A percentile compares a stretch with the other conserved stretches of the same genome.
Evolutionary conservation across 352 stramenopile genomes (phyloP).

Genomic region (Phytophthora megakarya): DNA sequence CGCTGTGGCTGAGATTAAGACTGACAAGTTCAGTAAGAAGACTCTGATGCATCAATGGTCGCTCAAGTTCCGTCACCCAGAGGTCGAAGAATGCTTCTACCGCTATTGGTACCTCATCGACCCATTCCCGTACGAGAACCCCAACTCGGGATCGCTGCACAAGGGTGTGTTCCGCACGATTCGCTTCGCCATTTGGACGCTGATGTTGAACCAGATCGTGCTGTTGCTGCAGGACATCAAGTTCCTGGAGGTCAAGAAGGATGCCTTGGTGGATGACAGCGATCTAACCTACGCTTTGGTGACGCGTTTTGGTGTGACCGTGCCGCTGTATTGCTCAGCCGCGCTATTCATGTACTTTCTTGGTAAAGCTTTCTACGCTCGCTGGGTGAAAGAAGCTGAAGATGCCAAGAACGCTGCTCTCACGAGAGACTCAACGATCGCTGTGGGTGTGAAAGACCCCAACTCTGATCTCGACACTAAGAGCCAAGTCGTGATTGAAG

Average conservation of each 20-base stretch:
- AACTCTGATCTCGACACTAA: conserved; percentile 16
- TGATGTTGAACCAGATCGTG: conserved; percentile 76
- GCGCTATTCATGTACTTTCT: conserved; percentile 82
- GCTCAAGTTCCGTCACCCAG: conserved; percentile 71
- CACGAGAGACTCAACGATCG: conserved; percentile 38
- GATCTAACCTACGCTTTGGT: conserved; percentile 69
- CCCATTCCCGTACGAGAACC: conserved; percentile 83
- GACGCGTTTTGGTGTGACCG: conserved; percentile 70
- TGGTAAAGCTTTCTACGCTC: conserved; percentile 72
- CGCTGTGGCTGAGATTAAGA: conserved; percentile 59
- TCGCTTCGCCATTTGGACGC: conserved; percentile 71
- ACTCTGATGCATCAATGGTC: conserved; percentile 69
- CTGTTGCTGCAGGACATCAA: conserved; percentile 81
- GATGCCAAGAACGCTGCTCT: conserved; percentile 66
- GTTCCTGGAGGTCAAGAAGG: conserved; percentile 69
- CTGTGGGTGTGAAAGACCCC: conserved; percentile 31
- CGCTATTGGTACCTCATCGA: conserved; percentile 89
- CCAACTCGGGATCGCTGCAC: conserved; percentile 76
- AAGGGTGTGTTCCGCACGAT: conserved; percentile 75
- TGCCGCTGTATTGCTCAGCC: conserved; percentile 71
- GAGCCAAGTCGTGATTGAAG: conserved; percentile 17
- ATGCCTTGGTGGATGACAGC: conserved; percentile 48
- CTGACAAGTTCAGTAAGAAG: conserved; percentile 76
- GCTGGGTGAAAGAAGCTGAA: conserved; percentile 71
- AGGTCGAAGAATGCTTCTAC: conserved; percentile 84